Conservation (phyloP, 2,329 filamentous ascomycete genomes). For the Sporothrix humicola region DNA sequence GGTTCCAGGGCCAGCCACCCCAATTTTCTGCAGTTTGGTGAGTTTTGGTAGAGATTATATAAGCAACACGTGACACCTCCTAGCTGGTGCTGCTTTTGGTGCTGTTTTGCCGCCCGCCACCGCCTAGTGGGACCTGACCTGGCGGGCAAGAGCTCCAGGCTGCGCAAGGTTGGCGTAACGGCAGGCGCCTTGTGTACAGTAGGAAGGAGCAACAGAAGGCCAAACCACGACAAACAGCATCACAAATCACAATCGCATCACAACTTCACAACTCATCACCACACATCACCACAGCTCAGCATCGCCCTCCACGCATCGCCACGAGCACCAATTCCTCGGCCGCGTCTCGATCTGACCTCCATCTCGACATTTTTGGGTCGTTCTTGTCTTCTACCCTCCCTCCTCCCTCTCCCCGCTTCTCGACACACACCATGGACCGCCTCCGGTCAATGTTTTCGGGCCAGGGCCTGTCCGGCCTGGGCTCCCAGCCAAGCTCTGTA, state of each 20-base stretch:
- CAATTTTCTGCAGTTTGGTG: background rate
- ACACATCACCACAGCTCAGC: background rate
- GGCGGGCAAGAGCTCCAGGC: slow-evolving; percentile 41
- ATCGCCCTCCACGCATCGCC: background rate
- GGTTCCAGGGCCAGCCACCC: slow-evolving; percentile 23
- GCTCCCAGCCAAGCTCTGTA: slow-evolving; percentile 66
- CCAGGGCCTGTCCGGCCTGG: slow-evolving; percentile 65
- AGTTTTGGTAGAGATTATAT: background rate
- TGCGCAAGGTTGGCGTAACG: slow-evolving; percentile 45
- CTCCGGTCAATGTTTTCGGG: slow-evolving; percentile 87
- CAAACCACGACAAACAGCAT: slow-evolving; percentile 5
- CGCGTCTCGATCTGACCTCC: slow-evolving; percentile 29
- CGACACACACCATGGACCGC: slow-evolving; percentile 73
- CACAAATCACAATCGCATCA: slow-evolving; percentile 11
- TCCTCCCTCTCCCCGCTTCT: slow-evolving; percentile 28
- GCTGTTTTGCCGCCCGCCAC: slow-evolving; percentile 37
- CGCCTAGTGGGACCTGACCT: slow-evolving; percentile 29
- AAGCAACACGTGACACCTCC: slow-evolving; percentile 34
- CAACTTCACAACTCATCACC: background rate
- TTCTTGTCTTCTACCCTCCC: background rate
- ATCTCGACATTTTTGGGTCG: background rate
- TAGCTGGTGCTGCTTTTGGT: background rate
- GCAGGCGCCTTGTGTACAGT: slow-evolving; percentile 21
- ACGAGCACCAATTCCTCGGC: background rate
- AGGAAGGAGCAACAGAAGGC: slow-evolving; percentile 6